A percentile compares a stretch with the other conserved stretches of the same genome.
phyloP scores from a whole-genome alignment of 1,284 basidiomycete genomes.

The Stereum hirsutum region DNA sequence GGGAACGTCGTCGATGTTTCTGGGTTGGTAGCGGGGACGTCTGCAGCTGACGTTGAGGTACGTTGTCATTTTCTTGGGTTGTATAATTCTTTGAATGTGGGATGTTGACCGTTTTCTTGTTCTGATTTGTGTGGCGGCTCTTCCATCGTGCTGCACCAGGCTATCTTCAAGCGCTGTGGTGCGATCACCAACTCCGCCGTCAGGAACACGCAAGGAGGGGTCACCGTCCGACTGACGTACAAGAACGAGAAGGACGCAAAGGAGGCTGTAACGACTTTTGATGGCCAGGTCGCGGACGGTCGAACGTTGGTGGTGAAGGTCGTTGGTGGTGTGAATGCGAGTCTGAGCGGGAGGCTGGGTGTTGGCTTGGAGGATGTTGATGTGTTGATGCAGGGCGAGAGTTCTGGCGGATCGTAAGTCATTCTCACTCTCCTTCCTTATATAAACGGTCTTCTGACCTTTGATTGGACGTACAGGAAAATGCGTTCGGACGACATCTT shows the following conservation, averaged over 20 bases:
- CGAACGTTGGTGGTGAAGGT: conserved; percentile 59
- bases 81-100: not conserved
- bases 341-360: conserved; percentile 44
- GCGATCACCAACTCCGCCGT: conserved; percentile 47
- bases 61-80: conserved; percentile 12
- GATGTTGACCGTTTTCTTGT: no score
- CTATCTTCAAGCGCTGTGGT: conserved; percentile 79
- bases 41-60: conserved; percentile 73
- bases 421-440: conserved; percentile 1
- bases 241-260: conserved; percentile 56
- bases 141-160: conserved; percentile 26
- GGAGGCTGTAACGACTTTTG: conserved; percentile 63
- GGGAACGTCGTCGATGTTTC: conserved; percentile 72
- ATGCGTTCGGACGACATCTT: conserved; percentile 77
- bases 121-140: not conserved
- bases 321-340: conserved; percentile 46
- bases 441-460: not conserved
- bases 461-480: conserved; percentile 51
- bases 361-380: conserved; percentile 58
- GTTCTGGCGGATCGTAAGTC: conserved; percentile 54
- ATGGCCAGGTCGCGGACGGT: conserved; percentile 78
- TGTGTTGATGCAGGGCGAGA: conserved; percentile 46
- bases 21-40: conserved; percentile 71
- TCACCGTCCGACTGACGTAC: conserved; percentile 67
- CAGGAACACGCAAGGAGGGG: conserved; percentile 31